Percentiles rank a stretch among this genome's conserved stretches.
Evolutionary conservation across 164 flowering plant genomes (phyloP).

Genomic region (grape (Vitis vinifera)): DNA sequence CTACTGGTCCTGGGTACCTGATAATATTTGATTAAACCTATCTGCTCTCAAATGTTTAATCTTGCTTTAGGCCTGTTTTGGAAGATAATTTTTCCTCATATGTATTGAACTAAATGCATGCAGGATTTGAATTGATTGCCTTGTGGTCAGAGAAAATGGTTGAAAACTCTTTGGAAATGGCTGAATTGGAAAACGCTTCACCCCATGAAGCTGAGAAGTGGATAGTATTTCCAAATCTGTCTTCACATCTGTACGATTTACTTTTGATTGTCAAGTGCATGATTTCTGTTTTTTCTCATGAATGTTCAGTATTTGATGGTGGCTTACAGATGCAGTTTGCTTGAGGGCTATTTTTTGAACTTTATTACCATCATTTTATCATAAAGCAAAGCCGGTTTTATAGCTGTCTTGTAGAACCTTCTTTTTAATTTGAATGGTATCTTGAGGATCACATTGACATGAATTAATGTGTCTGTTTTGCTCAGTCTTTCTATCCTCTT

Average conservation of each 20-base stretch:
- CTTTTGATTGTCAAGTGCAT: neutral
- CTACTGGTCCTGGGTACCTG: neutral
- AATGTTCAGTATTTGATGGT: neutral
- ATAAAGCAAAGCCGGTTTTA: too few relatives aligned
- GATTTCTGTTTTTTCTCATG: neutral
- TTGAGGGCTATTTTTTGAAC: too few relatives aligned
- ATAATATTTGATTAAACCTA: neutral
- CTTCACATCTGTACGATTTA: constrained; percentile 57
- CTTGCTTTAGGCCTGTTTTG: constrained; percentile 4
- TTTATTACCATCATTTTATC: too few relatives aligned
- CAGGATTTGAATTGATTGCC: constrained; percentile 79
- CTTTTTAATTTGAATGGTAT: too few relatives aligned
- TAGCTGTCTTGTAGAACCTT: neutral
- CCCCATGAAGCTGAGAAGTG: constrained; percentile 84
- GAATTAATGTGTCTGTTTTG: too few relatives aligned
- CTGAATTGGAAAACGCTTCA: constrained; percentile 92
- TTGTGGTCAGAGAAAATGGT: constrained; percentile 72
- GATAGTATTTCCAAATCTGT: constrained; percentile 59
- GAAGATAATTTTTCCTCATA: neutral
- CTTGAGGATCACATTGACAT: too few relatives aligned
- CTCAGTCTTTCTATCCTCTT: too few relatives aligned
- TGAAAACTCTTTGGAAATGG: constrained; percentile 87
- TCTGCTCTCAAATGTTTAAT: neutral
- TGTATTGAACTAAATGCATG: constrained; percentile 15
- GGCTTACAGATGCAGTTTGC: neutral